Conservation (phyloP, 2,329 filamentous ascomycete genomes). For the Dactylellina sp. region DNA sequence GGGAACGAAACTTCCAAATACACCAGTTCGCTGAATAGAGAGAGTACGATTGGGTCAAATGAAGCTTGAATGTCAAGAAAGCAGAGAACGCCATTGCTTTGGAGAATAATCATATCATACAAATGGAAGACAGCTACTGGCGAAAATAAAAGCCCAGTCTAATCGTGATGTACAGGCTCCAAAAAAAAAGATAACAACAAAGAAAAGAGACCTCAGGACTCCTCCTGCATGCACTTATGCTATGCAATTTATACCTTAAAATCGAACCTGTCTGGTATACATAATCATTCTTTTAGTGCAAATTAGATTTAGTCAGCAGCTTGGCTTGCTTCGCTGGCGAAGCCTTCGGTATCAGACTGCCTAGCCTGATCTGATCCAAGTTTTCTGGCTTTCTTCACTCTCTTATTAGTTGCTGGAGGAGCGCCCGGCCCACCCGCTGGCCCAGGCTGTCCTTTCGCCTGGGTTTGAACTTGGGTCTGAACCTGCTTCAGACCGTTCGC, state of each 20-base stretch:
- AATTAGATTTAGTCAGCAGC: slow-evolving; percentile 20
- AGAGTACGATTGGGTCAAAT: slow-evolving; percentile 4
- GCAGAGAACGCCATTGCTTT: slow-evolving; percentile 28
- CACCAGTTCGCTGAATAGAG: slow-evolving; percentile 20
- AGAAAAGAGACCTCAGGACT: slow-evolving; percentile 24
- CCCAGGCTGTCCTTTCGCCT: slow-evolving; percentile 38
- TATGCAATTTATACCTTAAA: slow-evolving; percentile 22
- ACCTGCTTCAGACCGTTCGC: slow-evolving; percentile 45
- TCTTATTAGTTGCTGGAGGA: slow-evolving; percentile 25
- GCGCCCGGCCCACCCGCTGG: slow-evolving; percentile 16
- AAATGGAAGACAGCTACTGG: slow-evolving; percentile 21
- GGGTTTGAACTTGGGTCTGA: slow-evolving; percentile 43
- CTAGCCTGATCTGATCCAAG: slow-evolving; percentile 31
- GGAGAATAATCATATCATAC: slow-evolving; percentile 52
- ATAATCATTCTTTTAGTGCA: background rate
- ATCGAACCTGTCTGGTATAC: background rate
- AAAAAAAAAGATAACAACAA: slow-evolving; percentile 21
- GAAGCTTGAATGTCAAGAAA: slow-evolving; percentile 7
- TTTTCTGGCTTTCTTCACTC: slow-evolving; percentile 39
- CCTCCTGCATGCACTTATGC: slow-evolving; percentile 30
- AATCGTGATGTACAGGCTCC: slow-evolving; percentile 34
- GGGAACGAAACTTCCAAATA: slow-evolving; percentile 29
- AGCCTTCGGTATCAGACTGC: slow-evolving; percentile 54
- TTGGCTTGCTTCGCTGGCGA: slow-evolving; percentile 53
- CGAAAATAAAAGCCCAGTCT: slow-evolving; percentile 18